These are phyloP conservation scores for Fusarium sublunatum DNA, from an alignment of 2,329 filamentous ascomycete species.

Conservation along the genomic window DNA sequence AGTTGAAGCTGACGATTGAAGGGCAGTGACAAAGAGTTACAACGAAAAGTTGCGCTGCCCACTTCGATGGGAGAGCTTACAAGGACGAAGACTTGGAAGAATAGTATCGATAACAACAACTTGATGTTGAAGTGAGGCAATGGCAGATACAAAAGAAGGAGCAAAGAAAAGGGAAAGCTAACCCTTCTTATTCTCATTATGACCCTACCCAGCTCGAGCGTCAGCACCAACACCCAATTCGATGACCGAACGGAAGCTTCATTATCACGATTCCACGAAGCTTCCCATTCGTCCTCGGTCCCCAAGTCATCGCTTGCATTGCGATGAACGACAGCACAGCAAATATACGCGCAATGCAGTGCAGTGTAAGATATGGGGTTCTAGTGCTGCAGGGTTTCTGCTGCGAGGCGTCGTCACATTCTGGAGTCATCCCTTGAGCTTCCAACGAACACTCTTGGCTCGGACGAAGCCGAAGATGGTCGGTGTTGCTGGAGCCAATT, in stretches of 20 bases:
- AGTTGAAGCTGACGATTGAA: background rate
- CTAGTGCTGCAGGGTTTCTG: conserved; percentile 1
- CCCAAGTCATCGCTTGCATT: conserved; percentile 12
- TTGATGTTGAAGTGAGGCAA: background rate
- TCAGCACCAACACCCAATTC: conserved; percentile 24
- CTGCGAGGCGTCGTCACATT: conserved; percentile 3
- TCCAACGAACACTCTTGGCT: conserved; percentile 11
- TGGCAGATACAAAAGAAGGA: background rate
- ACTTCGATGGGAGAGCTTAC: background rate
- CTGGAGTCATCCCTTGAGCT: conserved; percentile 1
- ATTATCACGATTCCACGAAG: background rate
- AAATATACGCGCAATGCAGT: conserved; percentile 30
- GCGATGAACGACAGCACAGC: conserved; percentile 28
- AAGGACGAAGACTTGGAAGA: background rate
- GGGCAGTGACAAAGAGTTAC: background rate
- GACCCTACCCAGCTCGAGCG: conserved; percentile 9
- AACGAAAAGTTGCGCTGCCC: background rate
- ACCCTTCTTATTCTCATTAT: conserved; percentile 26
- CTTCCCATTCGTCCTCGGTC: conserved; percentile 10
- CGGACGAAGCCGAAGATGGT: conserved; percentile 27
- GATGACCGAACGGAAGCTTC: conserved; percentile 12
- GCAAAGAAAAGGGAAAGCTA: conserved; percentile 8
- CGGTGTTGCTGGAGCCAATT: conserved; percentile 16
- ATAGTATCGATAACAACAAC: background rate
- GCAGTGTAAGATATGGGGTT: conserved; percentile 11